Evolutionary conservation across 352 stramenopile genomes (phyloP), one percentile per base, ranked within the genome.

Genomic region (Elongisporangium anandrum): DNA sequence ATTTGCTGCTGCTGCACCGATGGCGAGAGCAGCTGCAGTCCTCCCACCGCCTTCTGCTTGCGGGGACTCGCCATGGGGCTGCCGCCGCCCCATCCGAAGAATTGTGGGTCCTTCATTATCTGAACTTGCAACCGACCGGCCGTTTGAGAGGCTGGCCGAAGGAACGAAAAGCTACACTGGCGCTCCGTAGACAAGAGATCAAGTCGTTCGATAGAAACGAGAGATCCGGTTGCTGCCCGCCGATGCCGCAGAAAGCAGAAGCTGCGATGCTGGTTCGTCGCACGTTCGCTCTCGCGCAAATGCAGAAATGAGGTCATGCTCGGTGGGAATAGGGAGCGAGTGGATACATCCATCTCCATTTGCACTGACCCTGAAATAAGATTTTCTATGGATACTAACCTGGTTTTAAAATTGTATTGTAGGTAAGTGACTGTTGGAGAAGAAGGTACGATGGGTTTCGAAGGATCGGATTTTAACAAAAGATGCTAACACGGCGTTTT

Each of bases 21-120:
- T 20, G 72, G 69, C 13, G 72, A 80, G 16, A 80, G 57, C 15
- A 80, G 60, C 23, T 73, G 69, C 16, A 80, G 56, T 38, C 72
- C 68, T 7, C 2, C 26, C 2, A 34, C 8, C 16, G 24, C 3
- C 20, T 52, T 22, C 4, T 47, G 19, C 20, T 58, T 45, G 13
- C 34, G 34, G 10, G 34, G 34, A 12, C 34, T 45, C 34, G 34
- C 34, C 10, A 9, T 17, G 10, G 34, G 34, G 34, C 34, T 45
- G 34, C 34, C 34, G 17, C 34, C 2, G 13, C 34, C 34, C 34
- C 34, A 45, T 45, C 34, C 34, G 13, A 45, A 45, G 34, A 45
- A 22, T 22, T 38, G 9, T 21, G 22, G 19, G 34, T 52, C 17
- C n/a, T 34, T 21, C 38, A 21, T 41, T 57, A 5, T 41, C 17